These are phyloP conservation scores for Anthracocystis setariae DNA, from an alignment of 1,284 basidiomycete genomes.

Conservation along the genomic window DNA sequence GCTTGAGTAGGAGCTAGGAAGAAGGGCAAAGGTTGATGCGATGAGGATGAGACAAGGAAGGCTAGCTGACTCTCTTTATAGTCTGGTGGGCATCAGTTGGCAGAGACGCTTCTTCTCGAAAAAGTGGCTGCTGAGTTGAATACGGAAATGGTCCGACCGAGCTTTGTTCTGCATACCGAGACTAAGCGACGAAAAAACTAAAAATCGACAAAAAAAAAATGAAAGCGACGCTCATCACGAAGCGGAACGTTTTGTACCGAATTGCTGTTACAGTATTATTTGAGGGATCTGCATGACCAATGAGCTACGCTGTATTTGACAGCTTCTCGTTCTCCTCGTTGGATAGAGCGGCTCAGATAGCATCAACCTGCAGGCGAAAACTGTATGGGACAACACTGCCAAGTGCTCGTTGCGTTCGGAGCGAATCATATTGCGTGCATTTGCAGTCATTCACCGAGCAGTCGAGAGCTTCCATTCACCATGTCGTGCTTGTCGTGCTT, in stretches of 20 bases:
- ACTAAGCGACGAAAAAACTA: no score
- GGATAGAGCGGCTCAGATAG: no score
- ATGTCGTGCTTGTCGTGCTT: background rate
- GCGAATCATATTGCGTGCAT: background rate
- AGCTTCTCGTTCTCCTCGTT: background rate
- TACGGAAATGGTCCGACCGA: slow-evolving; percentile 6
- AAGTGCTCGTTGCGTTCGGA: background rate
- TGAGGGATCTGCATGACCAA: slow-evolving; percentile 4
- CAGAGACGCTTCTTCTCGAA: background rate
- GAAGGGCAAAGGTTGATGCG: background rate
- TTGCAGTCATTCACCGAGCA: background rate
- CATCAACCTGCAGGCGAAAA: no score
- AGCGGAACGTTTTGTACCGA: no score
- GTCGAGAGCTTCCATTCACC: no score
- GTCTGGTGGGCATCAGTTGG: background rate
- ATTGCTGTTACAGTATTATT: no score
- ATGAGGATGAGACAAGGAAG: no score
- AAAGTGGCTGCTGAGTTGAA: background rate
- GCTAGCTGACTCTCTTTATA: no score
- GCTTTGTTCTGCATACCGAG: slow-evolving; percentile 5
- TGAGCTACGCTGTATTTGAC: slow-evolving; percentile 26
- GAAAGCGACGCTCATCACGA: no score
- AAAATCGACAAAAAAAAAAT: no score
- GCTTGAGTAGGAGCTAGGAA: no score
- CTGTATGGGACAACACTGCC: no score